Percentiles rank a stretch among this genome's conserved stretches.
These are phyloP conservation scores for Trypanosoma melophagium DNA, from an alignment of 208 protist genomes.

Conservation along the genomic window DNA sequence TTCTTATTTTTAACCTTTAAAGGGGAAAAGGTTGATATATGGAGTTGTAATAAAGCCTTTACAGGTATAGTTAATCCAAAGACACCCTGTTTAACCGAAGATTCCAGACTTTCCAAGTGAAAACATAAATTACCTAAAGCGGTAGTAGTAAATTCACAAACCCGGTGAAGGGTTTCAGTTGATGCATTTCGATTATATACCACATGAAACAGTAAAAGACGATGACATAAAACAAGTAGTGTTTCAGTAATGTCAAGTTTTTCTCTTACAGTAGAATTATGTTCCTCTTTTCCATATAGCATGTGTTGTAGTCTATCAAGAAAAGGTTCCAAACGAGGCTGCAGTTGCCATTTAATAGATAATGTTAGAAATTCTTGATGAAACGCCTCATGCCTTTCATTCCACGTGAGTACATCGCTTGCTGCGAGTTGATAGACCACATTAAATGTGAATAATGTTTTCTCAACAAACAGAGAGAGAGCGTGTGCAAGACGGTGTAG, in stretches of 20 bases:
- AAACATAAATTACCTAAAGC: not conserved
- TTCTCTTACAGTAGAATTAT: not conserved
- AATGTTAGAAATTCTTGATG: not conserved
- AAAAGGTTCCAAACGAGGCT: conserved; percentile 3
- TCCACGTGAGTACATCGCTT: conserved; percentile 3
- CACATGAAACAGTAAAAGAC: conserved; percentile 9
- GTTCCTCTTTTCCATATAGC: not conserved
- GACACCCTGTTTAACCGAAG: not conserved
- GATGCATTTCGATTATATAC: not conserved
- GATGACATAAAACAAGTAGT: conserved; percentile 6
- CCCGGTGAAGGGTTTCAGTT: not conserved
- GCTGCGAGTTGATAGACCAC: not conserved
- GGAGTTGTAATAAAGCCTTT: not conserved
- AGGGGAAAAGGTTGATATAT: too few species aligned
- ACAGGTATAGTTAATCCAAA: not conserved
- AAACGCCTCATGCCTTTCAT: not conserved
- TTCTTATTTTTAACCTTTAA: too few species aligned
- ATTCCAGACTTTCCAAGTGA: not conserved
- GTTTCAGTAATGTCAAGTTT: conserved; percentile 2
- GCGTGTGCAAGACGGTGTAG: conserved; percentile 1
- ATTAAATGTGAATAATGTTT: not conserved
- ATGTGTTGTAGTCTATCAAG: conserved; percentile 4
- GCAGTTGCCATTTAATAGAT: not conserved
- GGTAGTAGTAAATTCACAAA: conserved; percentile 9
- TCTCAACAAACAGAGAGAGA: conserved; percentile 7